A percentile compares a stretch with the other conserved stretches of the same genome.
These are phyloP conservation scores for Funneliformis mosseae DNA, from an alignment of 192 early-diverging fungal genomes.

Conservation along the genomic window DNA sequence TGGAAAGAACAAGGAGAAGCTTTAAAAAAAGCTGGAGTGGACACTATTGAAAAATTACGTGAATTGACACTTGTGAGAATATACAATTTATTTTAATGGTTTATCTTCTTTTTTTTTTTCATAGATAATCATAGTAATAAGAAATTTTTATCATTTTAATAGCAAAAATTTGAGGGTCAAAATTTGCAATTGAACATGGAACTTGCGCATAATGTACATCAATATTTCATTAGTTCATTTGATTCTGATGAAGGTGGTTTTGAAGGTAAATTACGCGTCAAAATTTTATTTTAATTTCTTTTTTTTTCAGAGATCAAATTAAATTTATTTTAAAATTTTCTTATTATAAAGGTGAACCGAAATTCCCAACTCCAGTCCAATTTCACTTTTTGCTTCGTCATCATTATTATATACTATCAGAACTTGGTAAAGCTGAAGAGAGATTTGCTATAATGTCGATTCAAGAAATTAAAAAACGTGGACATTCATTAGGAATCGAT, in stretches of 20 bases:
- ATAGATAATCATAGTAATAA: not conserved
- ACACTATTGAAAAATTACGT: conserved; percentile 47
- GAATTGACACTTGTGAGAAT: conserved; percentile 13
- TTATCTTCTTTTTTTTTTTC: not conserved
- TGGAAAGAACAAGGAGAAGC: conserved; percentile 47
- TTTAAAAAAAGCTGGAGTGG: conserved; percentile 39
- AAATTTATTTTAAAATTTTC: not conserved
- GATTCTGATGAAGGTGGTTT: conserved; percentile 60
- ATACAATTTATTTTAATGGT: no score
- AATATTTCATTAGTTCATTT: conserved; percentile 42
- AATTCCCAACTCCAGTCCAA: conserved; percentile 63
- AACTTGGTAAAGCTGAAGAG: conserved; percentile 9
- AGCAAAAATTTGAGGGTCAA: conserved; percentile 11
- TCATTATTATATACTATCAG: conserved; percentile 35
- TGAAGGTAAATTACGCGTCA: conserved; percentile 32
- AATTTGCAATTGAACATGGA: conserved; percentile 11
- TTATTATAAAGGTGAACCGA: conserved; percentile 46
- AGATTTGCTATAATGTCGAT: conserved; percentile 18
- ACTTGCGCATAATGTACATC: conserved; percentile 42
- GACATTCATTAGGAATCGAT: conserved; percentile 24
- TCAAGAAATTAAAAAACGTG: conserved; percentile 16
- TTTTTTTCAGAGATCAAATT: not conserved
- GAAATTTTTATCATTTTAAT: not conserved
- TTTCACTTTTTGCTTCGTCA: conserved; percentile 59
- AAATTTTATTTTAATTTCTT: no score